Conservation (phyloP, 1,284 basidiomycete species). For the Rhodotorula glutinis region DNA sequence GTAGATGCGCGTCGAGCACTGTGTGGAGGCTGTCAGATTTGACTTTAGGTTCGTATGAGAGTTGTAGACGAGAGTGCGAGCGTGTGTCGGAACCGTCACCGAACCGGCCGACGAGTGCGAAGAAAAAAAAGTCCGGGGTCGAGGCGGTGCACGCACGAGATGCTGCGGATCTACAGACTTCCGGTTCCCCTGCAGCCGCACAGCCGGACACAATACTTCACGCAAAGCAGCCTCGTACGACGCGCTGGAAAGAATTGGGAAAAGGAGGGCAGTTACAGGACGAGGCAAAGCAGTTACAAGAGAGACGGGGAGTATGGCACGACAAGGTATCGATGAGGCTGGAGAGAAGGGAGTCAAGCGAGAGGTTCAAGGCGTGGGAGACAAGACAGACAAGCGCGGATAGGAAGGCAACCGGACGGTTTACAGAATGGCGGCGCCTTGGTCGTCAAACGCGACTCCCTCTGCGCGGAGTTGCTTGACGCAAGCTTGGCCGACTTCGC, state of each 20-base stretch:
- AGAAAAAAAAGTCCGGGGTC: too few relatives aligned
- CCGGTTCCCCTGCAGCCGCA: too few relatives aligned
- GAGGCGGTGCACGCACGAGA: not conserved
- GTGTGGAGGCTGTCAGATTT: too few relatives aligned
- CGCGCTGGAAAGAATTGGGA: not conserved
- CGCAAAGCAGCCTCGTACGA: too few relatives aligned
- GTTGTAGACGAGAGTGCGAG: too few relatives aligned
- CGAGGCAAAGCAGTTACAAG: not conserved
- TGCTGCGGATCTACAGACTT: not conserved
- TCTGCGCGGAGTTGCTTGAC: conserved; percentile 31
- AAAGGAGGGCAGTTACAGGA: not conserved
- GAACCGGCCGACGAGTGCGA: too few relatives aligned
- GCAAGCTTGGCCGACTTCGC: conserved; percentile 38
- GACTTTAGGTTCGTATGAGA: too few relatives aligned
- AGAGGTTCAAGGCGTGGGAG: not conserved
- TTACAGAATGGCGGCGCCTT: conserved; percentile 14
- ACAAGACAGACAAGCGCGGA: not conserved
- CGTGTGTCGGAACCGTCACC: not conserved
- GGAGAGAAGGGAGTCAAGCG: not conserved
- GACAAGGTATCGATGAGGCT: not conserved
- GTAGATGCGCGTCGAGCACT: too few relatives aligned
- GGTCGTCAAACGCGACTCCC: conserved; percentile 29
- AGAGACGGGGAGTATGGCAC: not conserved
- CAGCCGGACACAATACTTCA: too few relatives aligned
- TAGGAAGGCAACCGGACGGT: not conserved